phyloP scores from a whole-genome alignment of 352 stramenopile genomes.

The Phytopythium ostracodes region DNA sequence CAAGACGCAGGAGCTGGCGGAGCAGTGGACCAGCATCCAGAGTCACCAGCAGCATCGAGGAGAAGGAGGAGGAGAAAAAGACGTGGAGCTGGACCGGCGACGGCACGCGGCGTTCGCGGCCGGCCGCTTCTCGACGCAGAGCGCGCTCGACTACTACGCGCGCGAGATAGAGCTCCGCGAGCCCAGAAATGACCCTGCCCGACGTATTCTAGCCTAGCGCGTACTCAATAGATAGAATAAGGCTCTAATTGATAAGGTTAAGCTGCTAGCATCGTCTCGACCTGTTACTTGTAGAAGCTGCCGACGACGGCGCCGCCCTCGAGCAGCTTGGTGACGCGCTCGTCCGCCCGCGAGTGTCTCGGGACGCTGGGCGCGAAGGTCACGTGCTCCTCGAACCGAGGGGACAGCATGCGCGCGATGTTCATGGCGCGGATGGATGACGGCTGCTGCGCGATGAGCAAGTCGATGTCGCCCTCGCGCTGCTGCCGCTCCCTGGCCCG shows the following conservation, averaged over 20 bases:
- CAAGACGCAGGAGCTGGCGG: constrained; percentile 33
- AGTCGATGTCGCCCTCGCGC: constrained; percentile 51
- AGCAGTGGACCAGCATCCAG: constrained; percentile 38
- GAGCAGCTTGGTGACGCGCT: constrained; percentile 61
- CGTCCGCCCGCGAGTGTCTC: constrained; percentile 52
- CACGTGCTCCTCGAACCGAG: constrained; percentile 62
- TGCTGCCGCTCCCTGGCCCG: constrained; percentile 37
- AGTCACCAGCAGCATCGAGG: constrained; percentile 23
- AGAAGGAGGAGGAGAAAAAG: constrained; percentile 9
- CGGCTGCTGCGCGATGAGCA: constrained; percentile 62
- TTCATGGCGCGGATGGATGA: constrained; percentile 81
- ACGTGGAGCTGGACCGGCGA: constrained; percentile 21
- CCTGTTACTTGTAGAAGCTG: constrained; percentile 57
- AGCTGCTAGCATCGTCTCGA: background rate
- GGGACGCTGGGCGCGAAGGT: constrained; percentile 41
- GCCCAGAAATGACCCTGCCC: constrained; percentile 38
- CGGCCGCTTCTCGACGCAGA: constrained; percentile 51
- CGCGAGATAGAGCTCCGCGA: constrained; percentile 45
- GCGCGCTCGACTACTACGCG: constrained; percentile 58
- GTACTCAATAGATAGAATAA: background rate
- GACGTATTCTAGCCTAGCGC: constrained; percentile 34
- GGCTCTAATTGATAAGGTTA: background rate
- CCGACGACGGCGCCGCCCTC: constrained; percentile 39
- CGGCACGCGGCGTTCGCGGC: constrained; percentile 53
- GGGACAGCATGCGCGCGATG: constrained; percentile 73